Base-by-base conservation (phyloP, 78 protist species). In the Chrysochromulina tobinii region DNA sequence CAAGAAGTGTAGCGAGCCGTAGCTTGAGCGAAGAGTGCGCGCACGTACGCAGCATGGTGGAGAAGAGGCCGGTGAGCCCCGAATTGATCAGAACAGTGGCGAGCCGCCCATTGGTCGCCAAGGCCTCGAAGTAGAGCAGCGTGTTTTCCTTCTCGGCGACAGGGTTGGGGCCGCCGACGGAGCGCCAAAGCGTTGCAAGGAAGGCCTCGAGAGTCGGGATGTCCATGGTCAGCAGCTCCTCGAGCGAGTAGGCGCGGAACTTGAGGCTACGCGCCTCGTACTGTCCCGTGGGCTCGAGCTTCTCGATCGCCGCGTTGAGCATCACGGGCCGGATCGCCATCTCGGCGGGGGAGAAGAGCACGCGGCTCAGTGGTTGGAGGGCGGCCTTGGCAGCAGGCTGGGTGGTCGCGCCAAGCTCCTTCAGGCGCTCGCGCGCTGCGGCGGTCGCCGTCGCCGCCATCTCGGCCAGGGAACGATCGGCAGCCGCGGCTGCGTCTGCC, bases 1-100 rank as follows among this genome's bases (percentile, higher is more conserved):
- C 85, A 14, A 77, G 50, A 4, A 12, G 55, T 7, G 81, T 38
- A 54, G 17, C 9, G 12, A 72, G 81, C 54, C 54, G 81, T 12
- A 54, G 17, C n/a, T 23, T 11, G n/a, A 38, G 54, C 54, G 9
- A 17, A 18, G 54, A 12, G 23, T 2, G 3, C 73, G 25, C 18
- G 38, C 15, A 15, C 73, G 25, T 1, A 38, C 73, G 25, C 50
- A 92, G 27, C 38, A 87, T 17, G 69, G 75, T 77, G 50, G 77
- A 68, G 57, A 48, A 77, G 50, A 77, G 58, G 12, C 54, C 17
- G 89, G n/a, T n/a, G 53, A 93, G 48, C 17, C n/a, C 17, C 23
- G 89, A 75, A 57, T 93, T 93, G 15, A 93, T 57, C 25, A 93
- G 12, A 0, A 73, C 12, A 59, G 87, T 89, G 6, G 94, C 94